Base-by-base conservation (phyloP, 2,329 filamentous ascomycete species). In the Neoascochyta sp. region DNA sequence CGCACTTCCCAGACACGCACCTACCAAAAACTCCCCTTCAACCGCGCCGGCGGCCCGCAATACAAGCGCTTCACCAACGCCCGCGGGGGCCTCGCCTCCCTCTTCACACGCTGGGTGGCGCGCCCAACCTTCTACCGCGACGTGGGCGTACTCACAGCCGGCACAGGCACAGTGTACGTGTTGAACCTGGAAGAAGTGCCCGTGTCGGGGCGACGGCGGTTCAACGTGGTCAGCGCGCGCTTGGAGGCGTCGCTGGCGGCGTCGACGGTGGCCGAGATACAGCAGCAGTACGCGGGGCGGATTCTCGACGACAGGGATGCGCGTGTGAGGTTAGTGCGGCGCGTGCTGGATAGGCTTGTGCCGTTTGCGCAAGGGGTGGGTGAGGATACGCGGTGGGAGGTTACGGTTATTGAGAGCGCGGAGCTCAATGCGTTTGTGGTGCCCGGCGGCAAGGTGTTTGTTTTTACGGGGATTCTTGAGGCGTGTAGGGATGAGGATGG, bases 371-470 rank as follows among this genome's bases (percentile, higher is more conserved):
- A 49, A 9, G 55, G 54, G 0, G 19, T 60, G 28, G 62, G 72
- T 40, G 63, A 73, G 23, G 26, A 58, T 36, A 28, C 57, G 4
- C n/a, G n/a, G n/a, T 89, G 85, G 84, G 80, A 87, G 62, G 72
- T 89, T 4, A 69, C 74, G 47, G 83, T 90, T 5, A 86, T 90
- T 48, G 73, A 85, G n/a, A 79, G 80, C 37, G 68, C 69, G 12
- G 74, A 73, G 21, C 70, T 73, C 42, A 90, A 90, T 49, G 85
- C 85, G 0, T 87, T 89, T 52, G 83, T 90, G 1, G 71, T 87
- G 5, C 84, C 85, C 0, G 83, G 71, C 4, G 83, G 84, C 14
- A 87, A 88, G 49, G 83, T 90, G 1, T 89, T 89, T 54, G 83
- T 90, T 2, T 83, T 79, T 53, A 81, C 77, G 41, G 84, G 85